A percentile compares a stretch with the other conserved stretches of the same genome.
phyloP scores from a whole-genome alignment of 225 moss, liverwort and hornwort species.

The Marchantia polymorpha region DNA sequence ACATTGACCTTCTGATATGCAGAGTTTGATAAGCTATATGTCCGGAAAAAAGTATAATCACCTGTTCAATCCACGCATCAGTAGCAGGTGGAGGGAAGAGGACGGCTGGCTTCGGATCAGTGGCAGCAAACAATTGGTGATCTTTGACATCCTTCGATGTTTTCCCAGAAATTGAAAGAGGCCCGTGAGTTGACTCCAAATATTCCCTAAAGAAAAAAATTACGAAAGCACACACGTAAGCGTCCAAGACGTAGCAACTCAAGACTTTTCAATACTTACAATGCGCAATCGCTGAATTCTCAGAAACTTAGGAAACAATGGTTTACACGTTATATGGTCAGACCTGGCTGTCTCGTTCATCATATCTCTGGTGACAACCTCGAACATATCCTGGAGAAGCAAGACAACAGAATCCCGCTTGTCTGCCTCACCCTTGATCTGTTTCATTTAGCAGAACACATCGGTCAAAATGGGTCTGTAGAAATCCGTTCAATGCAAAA shows the following conservation, averaged over 20 bases:
- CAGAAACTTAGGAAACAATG: not conserved
- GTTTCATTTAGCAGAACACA: slow-evolving; percentile 16
- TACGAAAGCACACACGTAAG: not conserved
- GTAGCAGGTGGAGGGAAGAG: slow-evolving; percentile 60
- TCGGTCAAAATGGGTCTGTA: not conserved
- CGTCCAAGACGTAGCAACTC: not conserved
- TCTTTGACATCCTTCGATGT: slow-evolving; percentile 61
- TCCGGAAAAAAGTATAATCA: slow-evolving; percentile 7
- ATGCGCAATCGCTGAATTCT: not conserved
- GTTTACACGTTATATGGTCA: not conserved
- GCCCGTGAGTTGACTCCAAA: slow-evolving; percentile 76
- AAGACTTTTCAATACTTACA: not conserved
- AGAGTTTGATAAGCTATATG: not conserved
- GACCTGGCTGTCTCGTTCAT: slow-evolving; percentile 91
- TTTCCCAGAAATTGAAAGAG: slow-evolving; percentile 52
- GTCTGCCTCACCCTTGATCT: slow-evolving; percentile 54
- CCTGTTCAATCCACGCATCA: slow-evolving; percentile 97
- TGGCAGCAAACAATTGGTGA: slow-evolving; percentile 83
- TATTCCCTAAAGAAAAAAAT: slow-evolving; percentile 44
- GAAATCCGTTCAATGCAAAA: not conserved
- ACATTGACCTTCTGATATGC: not conserved
- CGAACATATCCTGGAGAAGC: slow-evolving; percentile 97
- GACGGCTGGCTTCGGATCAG: slow-evolving; percentile 75
- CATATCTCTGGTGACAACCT: slow-evolving; percentile 93
- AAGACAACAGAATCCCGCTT: slow-evolving; percentile 73